phyloP scores from a whole-genome alignment of 257 asterid genomes.

The Linaria vulgaris region DNA sequence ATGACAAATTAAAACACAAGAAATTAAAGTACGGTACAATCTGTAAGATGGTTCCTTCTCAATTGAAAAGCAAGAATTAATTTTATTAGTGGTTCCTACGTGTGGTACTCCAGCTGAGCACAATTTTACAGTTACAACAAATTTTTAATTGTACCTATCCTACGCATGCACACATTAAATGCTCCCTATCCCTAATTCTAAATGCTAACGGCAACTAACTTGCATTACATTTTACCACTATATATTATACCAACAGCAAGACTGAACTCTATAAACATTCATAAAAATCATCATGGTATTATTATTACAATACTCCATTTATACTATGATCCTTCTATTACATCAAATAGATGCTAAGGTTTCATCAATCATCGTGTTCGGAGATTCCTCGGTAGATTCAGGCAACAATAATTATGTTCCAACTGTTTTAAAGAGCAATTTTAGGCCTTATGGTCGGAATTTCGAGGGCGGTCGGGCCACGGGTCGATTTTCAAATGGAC shows the following conservation, averaged over 20 bases:
- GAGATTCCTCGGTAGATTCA: conserved; percentile 79
- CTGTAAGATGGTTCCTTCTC: no score
- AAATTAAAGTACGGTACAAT: no score
- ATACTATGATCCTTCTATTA: conserved; percentile 21
- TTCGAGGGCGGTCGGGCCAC: conserved; percentile 56
- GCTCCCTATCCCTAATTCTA: no score
- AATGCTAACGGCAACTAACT: no score
- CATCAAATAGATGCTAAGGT: conserved; percentile 38
- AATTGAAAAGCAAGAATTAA: no score
- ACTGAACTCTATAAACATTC: not conserved
- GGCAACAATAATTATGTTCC: conserved; percentile 67
- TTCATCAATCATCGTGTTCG: conserved; percentile 66
- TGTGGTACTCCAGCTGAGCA: no score
- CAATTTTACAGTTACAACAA: no score
- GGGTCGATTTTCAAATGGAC: conserved; percentile 70
- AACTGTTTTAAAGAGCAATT: conserved; percentile 54
- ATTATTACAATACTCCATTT: not conserved
- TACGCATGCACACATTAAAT: no score
- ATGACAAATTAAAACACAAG: no score
- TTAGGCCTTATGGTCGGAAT: conserved; percentile 74
- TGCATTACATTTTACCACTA: no score
- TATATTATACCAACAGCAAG: not conserved
- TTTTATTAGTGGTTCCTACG: no score
- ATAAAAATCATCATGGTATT: conserved; percentile 22
- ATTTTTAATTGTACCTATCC: no score